phyloP scores from a whole-genome alignment of 148 eudicot species.

The Camellia lanceoleosa region DNA sequence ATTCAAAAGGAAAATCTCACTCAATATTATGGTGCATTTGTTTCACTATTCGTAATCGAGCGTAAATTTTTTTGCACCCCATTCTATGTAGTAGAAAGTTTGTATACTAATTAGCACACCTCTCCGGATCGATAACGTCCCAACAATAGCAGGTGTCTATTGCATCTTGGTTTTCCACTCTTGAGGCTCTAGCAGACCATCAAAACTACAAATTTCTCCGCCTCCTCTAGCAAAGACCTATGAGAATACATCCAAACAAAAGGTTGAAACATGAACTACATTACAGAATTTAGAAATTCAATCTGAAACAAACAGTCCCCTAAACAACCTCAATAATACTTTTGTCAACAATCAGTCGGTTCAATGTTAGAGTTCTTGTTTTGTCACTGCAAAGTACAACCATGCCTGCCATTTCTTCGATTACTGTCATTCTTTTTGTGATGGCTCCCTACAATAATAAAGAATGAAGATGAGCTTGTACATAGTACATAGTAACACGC shows the following conservation, averaged over 20 bases:
- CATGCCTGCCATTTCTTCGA: slow-evolving; percentile 54
- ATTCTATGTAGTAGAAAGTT: background rate
- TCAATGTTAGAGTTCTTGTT: no score
- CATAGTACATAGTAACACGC: no score
- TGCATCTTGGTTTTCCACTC: no score
- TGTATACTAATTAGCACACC: slow-evolving; percentile 13
- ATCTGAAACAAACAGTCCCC: no score
- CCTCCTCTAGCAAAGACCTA: slow-evolving; percentile 37
- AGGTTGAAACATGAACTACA: slow-evolving; percentile 16
- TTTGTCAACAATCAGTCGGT: no score
- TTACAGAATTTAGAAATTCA: no score
- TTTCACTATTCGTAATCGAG: background rate
- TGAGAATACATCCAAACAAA: background rate
- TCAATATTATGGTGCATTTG: no score
- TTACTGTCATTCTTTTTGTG: slow-evolving; percentile 52
- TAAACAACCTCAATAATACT: no score
- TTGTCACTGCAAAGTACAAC: slow-evolving; percentile 56
- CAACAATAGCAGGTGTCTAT: slow-evolving; percentile 46
- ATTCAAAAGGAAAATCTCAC: background rate
- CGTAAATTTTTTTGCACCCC: background rate
- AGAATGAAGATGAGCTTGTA: no score
- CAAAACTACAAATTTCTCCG: slow-evolving; percentile 32
- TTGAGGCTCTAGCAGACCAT: slow-evolving; percentile 44
- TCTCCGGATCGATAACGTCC: slow-evolving; percentile 50
- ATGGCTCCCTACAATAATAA: slow-evolving; percentile 33